Percentiles rank a stretch among this genome's conserved stretches.
phyloP scores from a whole-genome alignment of 345 rosid species.

The Gossypium bickii region DNA sequence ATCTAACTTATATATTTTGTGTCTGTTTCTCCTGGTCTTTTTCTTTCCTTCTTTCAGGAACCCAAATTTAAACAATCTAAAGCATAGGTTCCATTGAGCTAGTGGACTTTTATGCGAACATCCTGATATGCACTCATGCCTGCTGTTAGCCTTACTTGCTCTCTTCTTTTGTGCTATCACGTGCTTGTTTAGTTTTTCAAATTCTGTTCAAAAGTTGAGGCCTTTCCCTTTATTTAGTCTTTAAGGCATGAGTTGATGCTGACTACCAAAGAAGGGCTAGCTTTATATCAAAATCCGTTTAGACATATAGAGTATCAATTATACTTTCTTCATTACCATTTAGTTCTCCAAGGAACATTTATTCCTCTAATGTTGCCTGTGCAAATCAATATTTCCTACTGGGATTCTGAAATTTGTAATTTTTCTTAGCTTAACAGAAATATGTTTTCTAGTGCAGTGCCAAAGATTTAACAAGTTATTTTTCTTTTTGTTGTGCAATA shows the following conservation, averaged over 20 bases:
- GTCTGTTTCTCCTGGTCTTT: not conserved
- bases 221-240: not conserved
- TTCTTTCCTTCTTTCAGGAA: conserved; percentile 1
- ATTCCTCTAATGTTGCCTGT: not conserved
- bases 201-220: not conserved
- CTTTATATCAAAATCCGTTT: not conserved
- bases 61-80: not conserved
- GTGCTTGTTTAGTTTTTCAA: not conserved
- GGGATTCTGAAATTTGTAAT: not conserved
- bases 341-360: not conserved
- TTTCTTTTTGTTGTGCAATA: not conserved
- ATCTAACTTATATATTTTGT: not conserved
- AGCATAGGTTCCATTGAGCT: not conserved
- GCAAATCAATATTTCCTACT: not conserved
- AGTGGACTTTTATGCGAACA: not conserved
- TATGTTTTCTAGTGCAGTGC: not conserved
- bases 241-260: not conserved
- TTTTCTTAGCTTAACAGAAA: not conserved
- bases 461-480: not conserved
- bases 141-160: not conserved
- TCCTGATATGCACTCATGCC: not conserved
- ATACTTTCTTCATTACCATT: not conserved
- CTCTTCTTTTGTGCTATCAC: not conserved
- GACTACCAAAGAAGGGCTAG: not conserved
- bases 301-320: not conserved